Evolutionary conservation across 352 stramenopile species (phyloP).

Genomic region (Phytophthora sojae): DNA sequence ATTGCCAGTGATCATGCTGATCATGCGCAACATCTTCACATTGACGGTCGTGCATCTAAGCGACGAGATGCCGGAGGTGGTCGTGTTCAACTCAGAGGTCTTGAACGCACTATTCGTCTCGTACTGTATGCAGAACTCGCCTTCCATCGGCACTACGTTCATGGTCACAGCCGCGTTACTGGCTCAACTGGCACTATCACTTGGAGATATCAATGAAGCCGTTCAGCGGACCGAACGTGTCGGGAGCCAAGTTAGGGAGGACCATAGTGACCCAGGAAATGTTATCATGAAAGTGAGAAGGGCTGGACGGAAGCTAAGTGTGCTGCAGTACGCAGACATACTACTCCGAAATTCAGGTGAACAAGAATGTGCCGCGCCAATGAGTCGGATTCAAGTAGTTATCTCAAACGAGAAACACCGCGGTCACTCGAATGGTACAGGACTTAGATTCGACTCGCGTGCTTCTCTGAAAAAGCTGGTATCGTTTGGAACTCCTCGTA

Average conservation of each 20-base stretch:
- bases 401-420: too few species aligned
- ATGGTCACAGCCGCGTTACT: conserved; percentile 24
- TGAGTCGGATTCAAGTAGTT: too few species aligned
- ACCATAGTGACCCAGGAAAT: conserved; percentile 9
- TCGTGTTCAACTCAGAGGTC: conserved; percentile 33
- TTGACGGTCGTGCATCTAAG: conserved; percentile 24
- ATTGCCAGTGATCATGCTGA: conserved; percentile 29
- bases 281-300: background rate
- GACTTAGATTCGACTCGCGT: background rate
- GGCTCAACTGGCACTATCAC: conserved; percentile 13
- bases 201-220: conserved; percentile 25
- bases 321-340: too few species aligned
- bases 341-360: too few species aligned
- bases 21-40: conserved; percentile 30
- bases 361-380: too few species aligned
- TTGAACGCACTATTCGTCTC: conserved; percentile 37
- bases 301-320: too few species aligned
- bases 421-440: too few species aligned
- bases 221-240: conserved; percentile 3
- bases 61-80: conserved; percentile 32
- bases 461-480: background rate
- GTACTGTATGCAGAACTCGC: conserved; percentile 37
- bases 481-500: background rate
- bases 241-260: conserved; percentile 5
- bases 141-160: conserved; percentile 22